Percentiles rank a stretch among this genome's conserved stretches.
Evolutionary conservation across 2,329 filamentous ascomycete species (phyloP).

Genomic region (Ambrosiella beaveri): DNA sequence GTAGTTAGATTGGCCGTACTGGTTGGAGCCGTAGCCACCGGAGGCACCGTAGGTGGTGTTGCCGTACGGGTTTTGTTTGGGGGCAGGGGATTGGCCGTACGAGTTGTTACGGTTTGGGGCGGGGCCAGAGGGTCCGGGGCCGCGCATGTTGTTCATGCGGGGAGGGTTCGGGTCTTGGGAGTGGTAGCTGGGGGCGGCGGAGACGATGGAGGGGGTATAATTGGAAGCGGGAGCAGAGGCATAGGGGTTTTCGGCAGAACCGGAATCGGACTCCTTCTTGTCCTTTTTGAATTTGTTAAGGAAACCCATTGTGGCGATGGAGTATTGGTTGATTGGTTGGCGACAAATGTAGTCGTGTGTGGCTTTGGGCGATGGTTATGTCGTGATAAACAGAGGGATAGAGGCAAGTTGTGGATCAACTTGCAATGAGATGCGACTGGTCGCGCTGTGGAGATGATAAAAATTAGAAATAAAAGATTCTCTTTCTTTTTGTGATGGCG

Average conservation of each 20-base stretch:
- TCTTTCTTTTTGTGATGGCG: too few species aligned
- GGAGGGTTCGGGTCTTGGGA: constrained; percentile 9
- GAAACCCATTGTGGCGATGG: constrained; percentile 7
- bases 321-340: background rate
- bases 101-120: constrained; percentile 16
- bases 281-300: constrained; percentile 12
- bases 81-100: constrained; percentile 2
- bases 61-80: constrained; percentile 10
- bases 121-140: constrained; percentile 21
- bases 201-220: constrained; percentile 10
- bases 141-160: constrained; percentile 9
- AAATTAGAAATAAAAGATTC: background rate
- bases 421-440: background rate
- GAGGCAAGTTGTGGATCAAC: background rate
- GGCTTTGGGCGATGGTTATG: too few species aligned
- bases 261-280: constrained; percentile 10
- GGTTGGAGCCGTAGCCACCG: constrained; percentile 35
- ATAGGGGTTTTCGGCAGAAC: constrained; percentile 12
- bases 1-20: constrained; percentile 28
- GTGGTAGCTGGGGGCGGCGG: constrained; percentile 10
- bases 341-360: background rate
- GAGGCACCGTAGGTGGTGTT: constrained; percentile 13
- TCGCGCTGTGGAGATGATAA: background rate
- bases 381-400: background rate
- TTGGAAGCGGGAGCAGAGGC: constrained; percentile 8